Evolutionary conservation across 768 basidiomycete genomes (phyloP), one percentile per base, ranked within the genome.

Genomic region (Mycena filopes): DNA sequence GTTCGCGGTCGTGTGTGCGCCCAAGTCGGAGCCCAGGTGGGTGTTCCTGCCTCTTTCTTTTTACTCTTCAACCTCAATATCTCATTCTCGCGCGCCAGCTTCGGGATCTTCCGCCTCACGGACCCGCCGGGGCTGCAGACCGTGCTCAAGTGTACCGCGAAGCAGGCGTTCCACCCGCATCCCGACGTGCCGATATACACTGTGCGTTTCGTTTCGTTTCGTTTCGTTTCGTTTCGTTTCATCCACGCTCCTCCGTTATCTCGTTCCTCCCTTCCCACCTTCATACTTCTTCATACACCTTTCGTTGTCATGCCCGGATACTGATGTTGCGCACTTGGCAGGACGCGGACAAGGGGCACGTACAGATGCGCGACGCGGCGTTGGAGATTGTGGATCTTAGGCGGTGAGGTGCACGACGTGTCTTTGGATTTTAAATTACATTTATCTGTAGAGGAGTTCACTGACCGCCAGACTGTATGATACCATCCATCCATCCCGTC

Each of bases 1-100:
- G 0, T 93, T 97, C 74, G 95, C 95, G 0, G 92, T 97, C 41
- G 95, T 98, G 18, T 96, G 94, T 72, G 93, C 95, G 4, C 95
- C 95, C 0, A 87, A 85, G 49, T 89, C 87, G 1, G 87, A 83
- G 21, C 95, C 94, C 0, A 89, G 86, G 91, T 93, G 77, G 28
- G 89, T 73, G 41, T 33, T 41, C 9, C 47, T 48, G 10, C 38
- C 33, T 23, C 11, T 18, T 43, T 20, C 26, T 59, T 33, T 29
- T 60, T 31, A 23, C 31, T 47, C 29, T 31, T 29, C 46, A 60
- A 28, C 70, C 54, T 50, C 64, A 43, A 68, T 58, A 48, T 60
- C 38, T 51, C 28, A 33, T 45, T 49, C 26, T 26, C 36, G 50
- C 41, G n/a, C n/a, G n/a, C 38, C 25, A 92, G 93, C 70, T 94